Conservation (phyloP, 1,284 basidiomycete species). For the Cutaneotrichosporon sp. region DNA sequence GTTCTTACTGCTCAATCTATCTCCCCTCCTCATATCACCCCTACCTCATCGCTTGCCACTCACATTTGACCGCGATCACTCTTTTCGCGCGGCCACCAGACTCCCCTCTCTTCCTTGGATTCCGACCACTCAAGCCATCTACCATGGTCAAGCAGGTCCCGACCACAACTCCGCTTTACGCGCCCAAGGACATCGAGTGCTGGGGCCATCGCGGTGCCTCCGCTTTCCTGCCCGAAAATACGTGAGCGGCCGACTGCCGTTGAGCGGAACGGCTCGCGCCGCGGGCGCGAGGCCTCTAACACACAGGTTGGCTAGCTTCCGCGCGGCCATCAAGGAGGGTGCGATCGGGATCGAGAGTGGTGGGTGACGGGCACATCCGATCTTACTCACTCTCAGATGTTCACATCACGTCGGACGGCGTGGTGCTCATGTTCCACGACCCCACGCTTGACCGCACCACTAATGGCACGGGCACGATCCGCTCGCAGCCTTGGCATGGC, state of each 20-base stretch:
- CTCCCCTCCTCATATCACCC: too few relatives aligned
- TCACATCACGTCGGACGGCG: constrained; percentile 83
- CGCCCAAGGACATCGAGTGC: constrained; percentile 58
- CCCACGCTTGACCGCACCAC: constrained; percentile 60
- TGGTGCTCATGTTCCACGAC: constrained; percentile 96
- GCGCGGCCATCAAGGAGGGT: constrained; percentile 85
- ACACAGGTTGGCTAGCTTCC: constrained; percentile 75
- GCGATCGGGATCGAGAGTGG: constrained; percentile 87
- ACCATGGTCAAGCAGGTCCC: too few relatives aligned
- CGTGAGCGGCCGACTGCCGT: constrained; percentile 25
- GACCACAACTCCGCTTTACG: constrained; percentile 10
- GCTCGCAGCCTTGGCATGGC: constrained; percentile 48
- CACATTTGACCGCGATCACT: too few relatives aligned
- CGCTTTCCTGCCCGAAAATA: constrained; percentile 50
- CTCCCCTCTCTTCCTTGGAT: too few relatives aligned
- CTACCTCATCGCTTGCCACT: too few relatives aligned
- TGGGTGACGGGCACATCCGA: constrained; percentile 7
- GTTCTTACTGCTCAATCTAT: too few relatives aligned
- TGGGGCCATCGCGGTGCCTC: constrained; percentile 92
- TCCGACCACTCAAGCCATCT: too few relatives aligned
- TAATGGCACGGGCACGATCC: constrained; percentile 54
- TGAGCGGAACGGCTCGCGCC: neutral
- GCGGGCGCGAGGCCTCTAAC: constrained; percentile 7
- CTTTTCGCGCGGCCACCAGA: too few relatives aligned
- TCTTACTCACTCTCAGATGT: constrained; percentile 70